Evolutionary conservation across 225 moss, liverwort and hornwort species (phyloP), one percentile per base, ranked within the genome.

Genomic region (Takakia lepidozioides): DNA sequence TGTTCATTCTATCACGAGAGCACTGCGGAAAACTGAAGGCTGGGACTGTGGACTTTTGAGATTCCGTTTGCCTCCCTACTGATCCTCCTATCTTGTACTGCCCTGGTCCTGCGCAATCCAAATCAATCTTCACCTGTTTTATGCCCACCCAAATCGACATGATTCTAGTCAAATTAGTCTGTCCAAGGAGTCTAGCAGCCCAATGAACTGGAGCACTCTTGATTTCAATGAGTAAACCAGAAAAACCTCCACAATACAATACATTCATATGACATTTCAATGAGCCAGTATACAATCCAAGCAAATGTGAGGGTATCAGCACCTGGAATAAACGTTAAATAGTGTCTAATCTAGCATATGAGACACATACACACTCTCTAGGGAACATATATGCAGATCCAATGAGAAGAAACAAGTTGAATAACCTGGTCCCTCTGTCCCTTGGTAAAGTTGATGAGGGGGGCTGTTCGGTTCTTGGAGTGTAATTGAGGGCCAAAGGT

Each of bases 11-110:
- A 46, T 71, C 76, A 49, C 89, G 66, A 65, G 86, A 70, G 60
- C 81, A 64, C 42, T 49, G 74, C 60, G 86, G 67, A 60, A 93
- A 93, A 48, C 81, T 70, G 61, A 68, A 83, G 21, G 78, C 17
- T 25, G 89, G 93, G 18, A 71, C 41, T 10, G 83, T 89, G 53
- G 4, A 54, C 67, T 58, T 89, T 14, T 86, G 85, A 30, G 93
- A 89, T 58, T 93, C 89, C 41, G 67, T 45, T 76, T 93, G 93
- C 59, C 86, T 93, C 43, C 93, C 93, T 8, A 93, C 72, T 24
- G 93, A 73, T 46, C 88, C 86, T 50, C 78, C 74, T 3, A 75
- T 59, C 11, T 70, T 64, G 52, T 93, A 93, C 57, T 93, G 78
- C 52, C 93, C 93, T 9, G 93, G 93, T 61, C 81, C 89, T 55